Conservation (phyloP, 192 early-diverging fungal genomes). For the Borealophlyctis nickersoniae region DNA sequence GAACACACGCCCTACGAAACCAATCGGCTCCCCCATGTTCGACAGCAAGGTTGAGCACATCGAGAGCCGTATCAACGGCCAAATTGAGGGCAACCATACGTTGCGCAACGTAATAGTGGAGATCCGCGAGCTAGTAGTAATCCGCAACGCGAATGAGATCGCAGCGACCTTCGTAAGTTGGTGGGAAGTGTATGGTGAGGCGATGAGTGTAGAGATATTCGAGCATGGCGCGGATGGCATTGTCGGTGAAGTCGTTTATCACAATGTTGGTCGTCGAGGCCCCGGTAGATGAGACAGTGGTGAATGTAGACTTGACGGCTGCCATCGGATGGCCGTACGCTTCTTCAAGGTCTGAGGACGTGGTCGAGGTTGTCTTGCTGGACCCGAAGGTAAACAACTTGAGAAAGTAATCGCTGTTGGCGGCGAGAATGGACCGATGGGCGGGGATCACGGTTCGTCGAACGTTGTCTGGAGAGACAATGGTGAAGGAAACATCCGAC, state of each 20-base stretch:
- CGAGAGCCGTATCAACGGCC: neutral
- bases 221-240: neutral
- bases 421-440: slow-evolving; percentile 36
- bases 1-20: no score
- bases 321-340: no score
- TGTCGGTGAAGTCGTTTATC: no score
- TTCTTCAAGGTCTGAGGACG: no score
- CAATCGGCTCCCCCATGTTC: neutral
- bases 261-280: no score
- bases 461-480: no score
- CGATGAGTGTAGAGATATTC: neutral
- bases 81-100: neutral
- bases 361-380: no score
- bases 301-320: no score
- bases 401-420: slow-evolving; percentile 35
- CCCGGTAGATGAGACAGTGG: no score
- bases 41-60: neutral
- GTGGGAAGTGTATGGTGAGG: neutral
- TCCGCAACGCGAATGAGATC: neutral
- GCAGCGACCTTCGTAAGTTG: neutral
- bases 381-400: slow-evolving; percentile 32
- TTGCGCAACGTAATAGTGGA: neutral
- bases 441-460: no score
- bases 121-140: neutral
- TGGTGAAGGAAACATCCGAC: no score